Conservation (phyloP, 352 stramenopile species). For the Pythium utonaiense region DNA sequence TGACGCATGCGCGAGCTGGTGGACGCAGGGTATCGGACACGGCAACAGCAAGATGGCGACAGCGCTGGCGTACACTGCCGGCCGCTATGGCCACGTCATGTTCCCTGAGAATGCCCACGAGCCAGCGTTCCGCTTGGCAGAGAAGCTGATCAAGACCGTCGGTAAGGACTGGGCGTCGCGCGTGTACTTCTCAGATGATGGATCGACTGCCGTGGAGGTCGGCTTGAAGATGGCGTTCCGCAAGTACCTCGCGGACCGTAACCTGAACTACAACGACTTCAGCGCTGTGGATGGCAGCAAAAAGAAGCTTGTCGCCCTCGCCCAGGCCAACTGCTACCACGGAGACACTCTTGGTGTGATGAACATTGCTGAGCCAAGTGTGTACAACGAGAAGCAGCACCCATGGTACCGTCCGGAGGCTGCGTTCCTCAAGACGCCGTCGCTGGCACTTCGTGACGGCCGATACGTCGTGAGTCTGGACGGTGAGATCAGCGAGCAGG, state of each 20-base stretch:
- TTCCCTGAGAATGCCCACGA: conserved; percentile 90
- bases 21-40: conserved; percentile 91
- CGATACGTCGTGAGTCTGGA: conserved; percentile 57
- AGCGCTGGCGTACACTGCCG: conserved; percentile 84
- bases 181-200: conserved; percentile 92
- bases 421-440: conserved; percentile 79
- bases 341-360: conserved; percentile 90
- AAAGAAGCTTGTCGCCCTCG: conserved; percentile 71
- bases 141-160: conserved; percentile 73
- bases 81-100: conserved; percentile 91
- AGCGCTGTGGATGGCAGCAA: conserved; percentile 12
- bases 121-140: conserved; percentile 73
- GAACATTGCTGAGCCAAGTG: conserved; percentile 87
- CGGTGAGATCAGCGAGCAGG: conserved; percentile 34
- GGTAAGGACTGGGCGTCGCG: conserved; percentile 81
- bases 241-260: conserved; percentile 74
- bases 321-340: conserved; percentile 90
- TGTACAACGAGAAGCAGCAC: conserved; percentile 91
- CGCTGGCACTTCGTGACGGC: conserved; percentile 56
- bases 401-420: conserved; percentile 88
- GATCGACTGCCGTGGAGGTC: conserved; percentile 89
- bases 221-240: conserved; percentile 91
- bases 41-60: conserved; percentile 87
- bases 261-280: conserved; percentile 48
- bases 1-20: conserved; percentile 91